Evolutionary conservation across 2,329 filamentous ascomycete genomes (phyloP).

Genomic region (Monilinia fructigena): DNA sequence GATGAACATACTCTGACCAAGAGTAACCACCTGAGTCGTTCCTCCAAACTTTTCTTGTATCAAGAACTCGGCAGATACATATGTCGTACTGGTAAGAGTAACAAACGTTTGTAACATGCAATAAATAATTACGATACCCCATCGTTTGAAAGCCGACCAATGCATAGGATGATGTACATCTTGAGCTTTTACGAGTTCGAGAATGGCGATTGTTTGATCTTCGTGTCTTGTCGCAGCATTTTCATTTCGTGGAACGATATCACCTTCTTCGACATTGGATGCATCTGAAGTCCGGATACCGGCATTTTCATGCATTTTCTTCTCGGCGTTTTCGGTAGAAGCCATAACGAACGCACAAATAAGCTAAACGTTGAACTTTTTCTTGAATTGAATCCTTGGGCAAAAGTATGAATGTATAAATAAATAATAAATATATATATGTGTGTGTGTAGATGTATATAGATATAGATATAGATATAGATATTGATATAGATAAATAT

Average conservation of each 20-base stretch:
- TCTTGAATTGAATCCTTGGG: conserved; percentile 1
- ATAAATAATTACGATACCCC: conserved; percentile 32
- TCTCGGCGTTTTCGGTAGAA: conserved; percentile 20
- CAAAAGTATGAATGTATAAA: background rate
- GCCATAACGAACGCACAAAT: conserved; percentile 18
- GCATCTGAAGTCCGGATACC: conserved; percentile 9
- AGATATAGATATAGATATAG: background rate
- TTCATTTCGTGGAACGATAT: conserved; percentile 17
- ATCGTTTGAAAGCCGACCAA: conserved; percentile 35
- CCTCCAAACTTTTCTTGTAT: conserved; percentile 43
- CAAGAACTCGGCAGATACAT: conserved; percentile 43
- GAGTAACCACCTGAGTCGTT: conserved; percentile 42
- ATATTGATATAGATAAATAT: too few species aligned
- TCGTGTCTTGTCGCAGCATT: conserved; percentile 18
- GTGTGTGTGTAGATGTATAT: background rate
- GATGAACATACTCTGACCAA: conserved; percentile 47
- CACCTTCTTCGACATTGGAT: conserved; percentile 14
- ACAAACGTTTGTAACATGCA: conserved; percentile 42
- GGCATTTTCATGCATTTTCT: conserved; percentile 12
- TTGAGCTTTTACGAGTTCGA: conserved; percentile 34
- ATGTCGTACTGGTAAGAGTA: conserved; percentile 34
- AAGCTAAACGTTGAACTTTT: conserved; percentile 1
- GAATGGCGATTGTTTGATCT: conserved; percentile 30
- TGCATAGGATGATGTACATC: conserved; percentile 37
- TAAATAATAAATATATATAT: too few species aligned